These are phyloP conservation scores for Boletus rubroflammeus DNA, from an alignment of 768 basidiomycete genomes.

Conservation along the genomic window DNA sequence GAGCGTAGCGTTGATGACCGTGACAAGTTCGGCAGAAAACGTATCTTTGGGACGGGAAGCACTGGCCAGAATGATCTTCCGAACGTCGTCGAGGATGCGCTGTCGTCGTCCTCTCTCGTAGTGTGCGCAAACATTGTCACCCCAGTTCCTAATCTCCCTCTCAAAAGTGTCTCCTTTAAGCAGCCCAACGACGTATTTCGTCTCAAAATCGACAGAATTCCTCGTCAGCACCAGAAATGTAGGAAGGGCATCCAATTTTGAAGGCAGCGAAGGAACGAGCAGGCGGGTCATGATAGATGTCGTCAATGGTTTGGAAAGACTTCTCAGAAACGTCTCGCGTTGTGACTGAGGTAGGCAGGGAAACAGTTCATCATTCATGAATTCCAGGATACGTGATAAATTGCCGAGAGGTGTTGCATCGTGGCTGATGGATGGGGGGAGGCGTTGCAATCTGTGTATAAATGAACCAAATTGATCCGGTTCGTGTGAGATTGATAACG, in stretches of 20 bases:
- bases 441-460: slow-evolving; percentile 47
- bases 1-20: background rate
- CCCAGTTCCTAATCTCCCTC: slow-evolving; percentile 63
- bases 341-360: slow-evolving; percentile 50
- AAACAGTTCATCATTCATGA: slow-evolving; percentile 58
- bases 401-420: slow-evolving; percentile 45
- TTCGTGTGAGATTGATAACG: slow-evolving; percentile 37
- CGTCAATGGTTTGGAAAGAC: slow-evolving; percentile 58
- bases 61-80: slow-evolving; percentile 48
- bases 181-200: slow-evolving; percentile 44
- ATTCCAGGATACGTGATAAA: slow-evolving; percentile 55
- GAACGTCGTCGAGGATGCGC: slow-evolving; percentile 59
- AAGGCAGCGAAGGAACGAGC: slow-evolving; percentile 67
- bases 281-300: slow-evolving; percentile 61
- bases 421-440: slow-evolving; percentile 40
- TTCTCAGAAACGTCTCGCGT: slow-evolving; percentile 44
- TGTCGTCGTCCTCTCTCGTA: slow-evolving; percentile 77
- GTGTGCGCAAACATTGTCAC: slow-evolving; percentile 60
- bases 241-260: slow-evolving; percentile 55
- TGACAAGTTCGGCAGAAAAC: slow-evolving; percentile 24
- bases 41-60: slow-evolving; percentile 18
- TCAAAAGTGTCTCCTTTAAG: slow-evolving; percentile 48
- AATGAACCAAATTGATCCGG: slow-evolving; percentile 30
- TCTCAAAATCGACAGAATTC: slow-evolving; percentile 67
- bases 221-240: slow-evolving; percentile 55